Evolutionary conservation across 306 rosid species (phyloP).

Genomic region (Gleditsia sinensis): DNA sequence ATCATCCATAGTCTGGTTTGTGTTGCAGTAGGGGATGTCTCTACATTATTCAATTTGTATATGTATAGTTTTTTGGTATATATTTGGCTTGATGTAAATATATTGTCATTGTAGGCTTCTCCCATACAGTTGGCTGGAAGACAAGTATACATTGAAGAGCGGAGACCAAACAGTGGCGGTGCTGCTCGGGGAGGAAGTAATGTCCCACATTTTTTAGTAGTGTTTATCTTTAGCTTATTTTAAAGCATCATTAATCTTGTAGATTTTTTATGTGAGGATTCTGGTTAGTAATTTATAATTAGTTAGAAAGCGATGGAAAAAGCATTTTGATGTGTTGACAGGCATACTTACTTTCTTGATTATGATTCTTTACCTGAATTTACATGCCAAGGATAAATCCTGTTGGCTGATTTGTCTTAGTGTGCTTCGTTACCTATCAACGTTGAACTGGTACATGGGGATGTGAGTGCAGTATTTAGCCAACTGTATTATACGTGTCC

Average conservation of each 20-base stretch:
- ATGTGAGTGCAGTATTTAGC: background rate
- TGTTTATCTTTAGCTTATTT: background rate
- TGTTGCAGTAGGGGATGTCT: background rate
- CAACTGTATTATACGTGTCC: background rate
- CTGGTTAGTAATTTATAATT: constrained; percentile 5
- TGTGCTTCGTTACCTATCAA: background rate
- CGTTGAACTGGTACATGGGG: background rate
- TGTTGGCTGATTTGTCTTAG: background rate
- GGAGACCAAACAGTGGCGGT: constrained; percentile 76
- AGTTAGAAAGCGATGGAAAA: constrained; percentile 9
- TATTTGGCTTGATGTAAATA: constrained; percentile 12
- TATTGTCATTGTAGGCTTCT: constrained; percentile 68
- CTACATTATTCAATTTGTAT: background rate
- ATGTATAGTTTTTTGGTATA: background rate
- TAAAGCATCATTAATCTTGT: background rate
- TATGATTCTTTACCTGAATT: background rate
- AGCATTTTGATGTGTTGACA: background rate
- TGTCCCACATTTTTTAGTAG: constrained; percentile 22
- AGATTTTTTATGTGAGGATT: background rate
- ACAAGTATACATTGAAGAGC: constrained; percentile 86
- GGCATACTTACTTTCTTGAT: background rate
- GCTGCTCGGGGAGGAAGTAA: constrained; percentile 89
- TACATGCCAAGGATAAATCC: background rate
- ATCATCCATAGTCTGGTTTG: background rate
- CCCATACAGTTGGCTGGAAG: constrained; percentile 89